Base-by-base conservation (phyloP, 2,329 filamentous ascomycete species). In the Aspergillus brunneoviolaceus region DNA sequence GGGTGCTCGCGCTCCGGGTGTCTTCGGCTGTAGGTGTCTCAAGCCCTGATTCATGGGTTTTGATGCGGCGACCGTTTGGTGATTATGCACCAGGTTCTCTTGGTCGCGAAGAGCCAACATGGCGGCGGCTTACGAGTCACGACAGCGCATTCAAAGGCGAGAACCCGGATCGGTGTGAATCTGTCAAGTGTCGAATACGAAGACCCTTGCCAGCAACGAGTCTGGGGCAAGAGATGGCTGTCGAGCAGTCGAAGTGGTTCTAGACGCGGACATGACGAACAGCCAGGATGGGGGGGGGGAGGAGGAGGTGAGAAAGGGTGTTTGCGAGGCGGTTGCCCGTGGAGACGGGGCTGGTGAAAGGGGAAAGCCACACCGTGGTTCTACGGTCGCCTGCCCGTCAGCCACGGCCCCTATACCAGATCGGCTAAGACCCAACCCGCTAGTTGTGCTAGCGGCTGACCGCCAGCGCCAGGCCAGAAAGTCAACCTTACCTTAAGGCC, bases 71-170 rank as follows among this genome's bases (percentile, higher is more conserved):
- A 82, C 85, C 61, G 87, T 84, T 73, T 92, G 91, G 73, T 89
- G 89, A 66, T 83, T 85, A 73, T 91, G 87, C 69, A 91, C 85
- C 75, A 91, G 79, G 77, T 97, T 97, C 77, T 97, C 93, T 79
- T 96, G 92, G 76, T 96, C 90, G 69, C 87, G 85, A 72, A 89
- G 83, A 62, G 90, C 90, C 73, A 92, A 82, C 91, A 93, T 96
- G 60, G 63, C 80, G 70, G 67, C 69, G 62, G 60, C 58, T 65
- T 31, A 21, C 61, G 29, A 57, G 55, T 60, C 35, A 47, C 19
- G 29, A 45, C 65, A 49, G 25, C 45, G 64, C 69, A 71, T 73
- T 55, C 61, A 69, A 58, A 21, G 35, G 25, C 7, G 14, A 45
- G 29, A 14, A 52, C 12, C 48, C 7, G 23, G 25, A 35, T 49